These are phyloP conservation scores for Mycosphaerella sp. DNA, from an alignment of 2,329 filamentous ascomycete genomes.

Conservation along the genomic window DNA sequence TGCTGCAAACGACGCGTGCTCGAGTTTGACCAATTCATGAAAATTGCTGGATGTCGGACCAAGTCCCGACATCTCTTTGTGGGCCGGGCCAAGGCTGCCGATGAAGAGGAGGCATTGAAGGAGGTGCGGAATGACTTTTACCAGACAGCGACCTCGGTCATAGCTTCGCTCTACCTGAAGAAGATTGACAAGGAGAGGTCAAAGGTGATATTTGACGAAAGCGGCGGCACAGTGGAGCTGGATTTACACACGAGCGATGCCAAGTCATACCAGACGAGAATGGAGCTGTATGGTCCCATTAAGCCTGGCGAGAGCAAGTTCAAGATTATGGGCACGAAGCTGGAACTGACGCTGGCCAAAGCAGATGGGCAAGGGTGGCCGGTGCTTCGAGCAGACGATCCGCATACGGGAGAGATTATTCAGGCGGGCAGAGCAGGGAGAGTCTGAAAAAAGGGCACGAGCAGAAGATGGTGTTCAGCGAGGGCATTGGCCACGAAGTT, in stretches of 20 bases:
- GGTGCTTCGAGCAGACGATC: slow-evolving; percentile 72
- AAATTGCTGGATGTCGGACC: slow-evolving; percentile 82
- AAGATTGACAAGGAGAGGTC: slow-evolving; percentile 84
- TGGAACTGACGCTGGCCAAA: slow-evolving; percentile 70
- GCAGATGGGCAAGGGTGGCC: slow-evolving; percentile 77
- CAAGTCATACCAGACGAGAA: slow-evolving; percentile 69
- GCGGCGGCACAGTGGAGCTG: slow-evolving; percentile 55
- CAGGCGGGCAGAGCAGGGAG: slow-evolving; percentile 77
- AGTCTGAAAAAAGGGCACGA: slow-evolving; percentile 20
- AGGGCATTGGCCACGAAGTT: background rate
- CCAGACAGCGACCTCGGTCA: slow-evolving; percentile 78
- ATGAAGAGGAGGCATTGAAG: slow-evolving; percentile 67
- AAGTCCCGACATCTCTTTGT: slow-evolving; percentile 80
- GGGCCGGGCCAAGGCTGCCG: slow-evolving; percentile 54
- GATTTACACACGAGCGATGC: slow-evolving; percentile 81
- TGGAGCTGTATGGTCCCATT: slow-evolving; percentile 72
- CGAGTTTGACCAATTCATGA: slow-evolving; percentile 98
- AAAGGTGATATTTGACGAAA: slow-evolving; percentile 60
- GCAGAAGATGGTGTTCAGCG: background rate
- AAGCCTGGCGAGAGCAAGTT: slow-evolving; percentile 67
- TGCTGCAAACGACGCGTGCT: slow-evolving; percentile 93
- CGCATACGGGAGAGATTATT: slow-evolving; percentile 68
- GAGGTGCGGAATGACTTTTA: slow-evolving; percentile 91
- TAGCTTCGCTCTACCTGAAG: slow-evolving; percentile 90
- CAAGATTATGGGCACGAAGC: slow-evolving; percentile 81